A percentile compares a stretch with the other conserved stretches of the same genome.
phyloP scores from a whole-genome alignment of 352 stramenopile species.

The Phytophthora syringae region DNA sequence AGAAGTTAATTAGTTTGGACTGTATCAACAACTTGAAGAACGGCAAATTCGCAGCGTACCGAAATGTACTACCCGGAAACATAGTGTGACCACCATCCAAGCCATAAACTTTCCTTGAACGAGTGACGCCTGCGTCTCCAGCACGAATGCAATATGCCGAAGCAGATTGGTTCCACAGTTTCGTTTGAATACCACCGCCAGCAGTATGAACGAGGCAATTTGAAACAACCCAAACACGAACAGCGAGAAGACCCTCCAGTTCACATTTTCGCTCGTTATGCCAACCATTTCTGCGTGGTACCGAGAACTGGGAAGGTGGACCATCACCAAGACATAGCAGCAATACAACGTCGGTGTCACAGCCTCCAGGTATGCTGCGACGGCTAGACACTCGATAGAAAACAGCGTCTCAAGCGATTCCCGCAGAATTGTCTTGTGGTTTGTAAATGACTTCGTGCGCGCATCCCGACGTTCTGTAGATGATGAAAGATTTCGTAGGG shows the following conservation, averaged over 20 bases:
- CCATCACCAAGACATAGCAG: constrained; percentile 22
- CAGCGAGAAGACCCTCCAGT: constrained; percentile 11
- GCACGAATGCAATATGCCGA: constrained; percentile 33
- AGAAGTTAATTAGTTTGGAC: no score
- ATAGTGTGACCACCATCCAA: constrained; percentile 14
- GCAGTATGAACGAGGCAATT: constrained; percentile 25
- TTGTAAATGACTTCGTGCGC: background rate
- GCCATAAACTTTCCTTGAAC: constrained; percentile 24
- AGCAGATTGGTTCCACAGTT: constrained; percentile 29
- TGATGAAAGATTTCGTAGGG: background rate
- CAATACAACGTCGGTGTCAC: constrained; percentile 38
- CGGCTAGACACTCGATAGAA: constrained; percentile 37
- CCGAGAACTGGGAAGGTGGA: constrained; percentile 24
- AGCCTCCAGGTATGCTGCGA: constrained; percentile 40
- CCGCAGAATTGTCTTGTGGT: background rate
- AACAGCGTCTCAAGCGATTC: constrained; percentile 22
- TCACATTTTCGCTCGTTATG: constrained; percentile 1
- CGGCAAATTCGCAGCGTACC: background rate
- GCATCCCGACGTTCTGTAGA: background rate
- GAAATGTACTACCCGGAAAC: constrained; percentile 18
- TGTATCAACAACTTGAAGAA: no score
- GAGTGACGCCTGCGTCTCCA: constrained; percentile 29
- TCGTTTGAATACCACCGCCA: constrained; percentile 17
- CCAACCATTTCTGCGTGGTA: constrained; percentile 14
- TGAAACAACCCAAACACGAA: constrained; percentile 26